Conservation (phyloP, 192 early-diverging fungal species). For the Backusella morwellensis region DNA sequence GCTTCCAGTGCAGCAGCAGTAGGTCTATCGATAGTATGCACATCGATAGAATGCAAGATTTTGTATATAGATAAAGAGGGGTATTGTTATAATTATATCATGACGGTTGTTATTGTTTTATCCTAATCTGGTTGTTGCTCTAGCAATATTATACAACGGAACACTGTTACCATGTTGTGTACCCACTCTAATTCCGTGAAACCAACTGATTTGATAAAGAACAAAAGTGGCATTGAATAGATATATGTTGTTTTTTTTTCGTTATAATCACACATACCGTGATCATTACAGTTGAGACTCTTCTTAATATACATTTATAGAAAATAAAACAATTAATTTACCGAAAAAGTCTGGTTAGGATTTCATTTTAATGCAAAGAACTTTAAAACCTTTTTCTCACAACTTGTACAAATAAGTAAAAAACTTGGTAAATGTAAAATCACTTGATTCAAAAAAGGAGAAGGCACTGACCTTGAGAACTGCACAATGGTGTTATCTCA, state of each 20-base stretch:
- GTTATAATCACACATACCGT: neutral
- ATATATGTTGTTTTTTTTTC: neutral
- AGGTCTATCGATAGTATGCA: neutral
- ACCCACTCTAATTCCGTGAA: neutral
- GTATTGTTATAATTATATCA: neutral
- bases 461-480: neutral
- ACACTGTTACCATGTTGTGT: slow-evolving; percentile 5
- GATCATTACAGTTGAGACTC: too few relatives aligned
- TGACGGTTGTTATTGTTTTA: neutral
- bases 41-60: too few relatives aligned
- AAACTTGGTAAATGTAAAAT: too few relatives aligned
- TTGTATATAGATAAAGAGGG: too few relatives aligned
- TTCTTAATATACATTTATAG: too few relatives aligned
- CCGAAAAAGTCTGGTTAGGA: too few relatives aligned
- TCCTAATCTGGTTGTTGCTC: neutral
- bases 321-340: too few relatives aligned
- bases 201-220: neutral
- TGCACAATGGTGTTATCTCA: neutral
- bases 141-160: neutral
- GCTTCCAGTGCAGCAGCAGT: neutral
- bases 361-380: too few relatives aligned
- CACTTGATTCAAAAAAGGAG: neutral
- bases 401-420: too few relatives aligned
- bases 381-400: too few relatives aligned
- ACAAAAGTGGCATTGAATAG: neutral